Base-by-base conservation (phyloP, 2,329 filamentous ascomycete species). In the Pyricularia sp. region DNA sequence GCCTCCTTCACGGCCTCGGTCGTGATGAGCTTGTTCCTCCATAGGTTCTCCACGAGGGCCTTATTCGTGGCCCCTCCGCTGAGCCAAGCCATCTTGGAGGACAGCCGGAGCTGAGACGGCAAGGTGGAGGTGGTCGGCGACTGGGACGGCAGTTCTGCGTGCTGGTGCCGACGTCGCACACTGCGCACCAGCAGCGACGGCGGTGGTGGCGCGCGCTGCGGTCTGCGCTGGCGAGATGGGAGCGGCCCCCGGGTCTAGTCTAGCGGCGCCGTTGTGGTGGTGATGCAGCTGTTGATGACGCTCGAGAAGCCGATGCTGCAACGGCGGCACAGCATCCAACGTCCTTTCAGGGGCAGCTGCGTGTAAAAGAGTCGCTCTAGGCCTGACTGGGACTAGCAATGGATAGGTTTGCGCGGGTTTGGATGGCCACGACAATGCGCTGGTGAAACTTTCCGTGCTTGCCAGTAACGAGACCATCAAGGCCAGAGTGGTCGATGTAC, bases 11-110 rank as follows among this genome's bases (percentile, higher is more conserved):
- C 90, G 28, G 82, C 78, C 3, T 83, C 76, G 67, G 86, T 83
- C n/a, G 81, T 87, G 69, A 97, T 92, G 64, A 97, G 80, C 3
- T 83, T 82, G 70, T 89, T 85, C 55, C 77, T 80, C 73, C 80
- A 87, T 65, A 99, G 81, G 73, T 96, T 96, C 69, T 88, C 83
- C 67, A 97, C 81, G 62, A 99, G 82, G 65, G 87, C 86, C 55
- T 78, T 76, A 74, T 97, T 97, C 31, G 86, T 85, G 4, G 78
- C 77, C 66, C 91, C 93, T 7, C 88, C 89, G 75, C 89, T 91
- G 69, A 86, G 85, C 94, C 94, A 99, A 66, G 93, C 93, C 94
- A 99, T 97, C 66, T 66, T 75, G 70, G 26, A 62, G 60, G 40
- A 19, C 24, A 33, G 61, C 61, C 31, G 24, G 24, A 35, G 35